Evolutionary conservation across 441 rosid species (phyloP), one percentile per base, ranked within the genome.

Genomic region (Gossypium trilobum): DNA sequence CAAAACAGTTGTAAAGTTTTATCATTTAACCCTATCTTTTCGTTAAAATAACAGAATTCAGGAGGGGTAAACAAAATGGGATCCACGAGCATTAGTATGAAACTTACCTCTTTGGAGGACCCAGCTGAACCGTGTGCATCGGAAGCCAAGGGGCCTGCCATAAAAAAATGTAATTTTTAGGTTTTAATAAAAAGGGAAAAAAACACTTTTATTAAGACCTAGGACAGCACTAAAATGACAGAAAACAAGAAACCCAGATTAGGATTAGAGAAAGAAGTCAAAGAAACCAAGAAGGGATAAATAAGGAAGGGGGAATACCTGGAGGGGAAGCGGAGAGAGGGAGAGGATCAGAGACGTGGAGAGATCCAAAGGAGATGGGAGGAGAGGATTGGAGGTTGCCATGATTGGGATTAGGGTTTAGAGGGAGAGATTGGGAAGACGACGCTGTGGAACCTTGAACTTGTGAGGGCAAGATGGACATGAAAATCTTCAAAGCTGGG

Each of bases 381-480:
- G 87, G 73, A 68, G 85, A 55, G 62, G 75, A 31, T 54, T 68
- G 81, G 80, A n/a, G 67, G 76, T 52, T 27, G 86, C 88, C 94
- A 92, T 92, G 87, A 82, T 82, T 78, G 71, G 85, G 75, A 78
- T 77, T 85, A 82, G 93, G 91, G 88, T 85, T 86, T 68, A 70
- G 81, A 82, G 81, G 67, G 29, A 75, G 78, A 42, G 83, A 73
- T 68, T 77, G 63, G 61, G 80, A 79, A 46, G 90, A 79, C n/a
- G 87, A 82, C 65, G 94, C 81, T 6, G 71, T 76, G 80, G 85
- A 81, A 81, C 87, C 88, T 87, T 84, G 84, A 19, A 83, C 60
- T 69, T 86, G 82, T 73, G 91, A 58, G 83, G 96, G 93, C 93
- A 84, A 88, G 94, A 89, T 91, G 99, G 98, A 92, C 99, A 92